Evolutionary conservation across 805 yeast species (phyloP).

Genomic region (Candida michaelii): DNA sequence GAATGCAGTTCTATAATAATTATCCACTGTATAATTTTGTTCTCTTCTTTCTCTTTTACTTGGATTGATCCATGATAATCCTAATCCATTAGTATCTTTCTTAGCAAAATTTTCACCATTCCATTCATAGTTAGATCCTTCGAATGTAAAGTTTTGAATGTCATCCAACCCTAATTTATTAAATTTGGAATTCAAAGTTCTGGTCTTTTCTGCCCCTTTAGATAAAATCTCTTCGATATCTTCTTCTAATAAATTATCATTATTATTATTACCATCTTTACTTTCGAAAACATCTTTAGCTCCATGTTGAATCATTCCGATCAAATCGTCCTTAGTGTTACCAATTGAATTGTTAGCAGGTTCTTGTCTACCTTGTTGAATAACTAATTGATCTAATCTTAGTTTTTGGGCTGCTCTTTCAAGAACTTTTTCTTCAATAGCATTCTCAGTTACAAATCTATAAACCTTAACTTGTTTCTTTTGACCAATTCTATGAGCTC

Average conservation of each 20-base stretch:
- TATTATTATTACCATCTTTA: conserved; percentile 14
- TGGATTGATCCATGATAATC: conserved; percentile 69
- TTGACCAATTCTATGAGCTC: conserved; percentile 97
- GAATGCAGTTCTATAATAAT: conserved; percentile 70
- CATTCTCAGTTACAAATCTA: conserved; percentile 91
- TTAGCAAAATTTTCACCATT: conserved; percentile 85
- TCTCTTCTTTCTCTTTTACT: conserved; percentile 75
- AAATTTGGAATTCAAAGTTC: conserved; percentile 74
- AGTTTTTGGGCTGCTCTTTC: conserved; percentile 95
- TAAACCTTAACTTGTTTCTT: conserved; percentile 92
- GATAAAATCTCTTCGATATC: conserved; percentile 83
- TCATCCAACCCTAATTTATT: conserved; percentile 89
- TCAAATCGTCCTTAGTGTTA: conserved; percentile 75
- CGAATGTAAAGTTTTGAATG: conserved; percentile 85
- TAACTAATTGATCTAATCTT: conserved; percentile 89
- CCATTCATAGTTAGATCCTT: conserved; percentile 93
- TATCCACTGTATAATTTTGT: conserved; percentile 74
- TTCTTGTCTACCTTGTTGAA: conserved; percentile 82
- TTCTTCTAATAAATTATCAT: conserved; percentile 42
- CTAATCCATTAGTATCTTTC: conserved; percentile 37
- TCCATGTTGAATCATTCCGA: conserved; percentile 96
- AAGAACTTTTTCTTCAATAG: conserved; percentile 93
- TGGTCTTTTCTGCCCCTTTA: conserved; percentile 81
- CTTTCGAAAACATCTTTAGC: conserved; percentile 83
- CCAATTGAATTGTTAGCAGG: conserved; percentile 48